Evolutionary conservation across 768 basidiomycete genomes (phyloP), one percentile per base, ranked within the genome.

Genomic region (Leccinellum rugosiceps): DNA sequence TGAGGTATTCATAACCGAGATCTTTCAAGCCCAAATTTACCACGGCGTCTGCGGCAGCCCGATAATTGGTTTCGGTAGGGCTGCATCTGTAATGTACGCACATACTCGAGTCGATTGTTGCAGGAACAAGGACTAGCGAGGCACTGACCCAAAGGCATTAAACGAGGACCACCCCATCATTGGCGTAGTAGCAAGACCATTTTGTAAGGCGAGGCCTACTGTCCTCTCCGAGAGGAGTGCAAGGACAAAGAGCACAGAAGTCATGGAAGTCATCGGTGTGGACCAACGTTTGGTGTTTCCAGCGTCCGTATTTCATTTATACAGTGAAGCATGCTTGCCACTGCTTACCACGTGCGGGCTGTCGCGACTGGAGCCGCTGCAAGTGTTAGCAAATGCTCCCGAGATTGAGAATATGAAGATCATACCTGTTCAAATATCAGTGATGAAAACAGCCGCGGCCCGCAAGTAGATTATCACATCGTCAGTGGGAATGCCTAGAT

Each of bases 151-250:
- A 34, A 53, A 60, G 6, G 50, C 58, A 25, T 60, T 62, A 14
- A 53, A 62, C 32, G 58, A 54, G 34, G 56, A 59, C 58, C 58
- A 59, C 19, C 61, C 61, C 58, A 60, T 60, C 7, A 58, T 35
- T 15, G 61, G 61, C 6, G 61, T 54, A 44, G 19, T 38, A 30
- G 58, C 55, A 8, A 54, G 44, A 15, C 58, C 58, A 23, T 62
- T 62, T 6, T 62, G 23, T 13, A 62, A 25, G 10, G 28, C 58
- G 1, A 23, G 19, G 32, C 32, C 32, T 34, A 14, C 32, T 6
- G 52, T 6, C 2, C 23, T 26, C 3, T n/a, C 25, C 1, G 21
- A 38, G 13, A 57, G 25, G 38, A 56, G 26, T 4, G 31, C 17
- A 4, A 62, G 23, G 14, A 44, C 38, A 35, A 60, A 30, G 26